These are phyloP conservation scores for Daedaleopsis nitida DNA, from an alignment of 768 basidiomycete species.

Conservation along the genomic window DNA sequence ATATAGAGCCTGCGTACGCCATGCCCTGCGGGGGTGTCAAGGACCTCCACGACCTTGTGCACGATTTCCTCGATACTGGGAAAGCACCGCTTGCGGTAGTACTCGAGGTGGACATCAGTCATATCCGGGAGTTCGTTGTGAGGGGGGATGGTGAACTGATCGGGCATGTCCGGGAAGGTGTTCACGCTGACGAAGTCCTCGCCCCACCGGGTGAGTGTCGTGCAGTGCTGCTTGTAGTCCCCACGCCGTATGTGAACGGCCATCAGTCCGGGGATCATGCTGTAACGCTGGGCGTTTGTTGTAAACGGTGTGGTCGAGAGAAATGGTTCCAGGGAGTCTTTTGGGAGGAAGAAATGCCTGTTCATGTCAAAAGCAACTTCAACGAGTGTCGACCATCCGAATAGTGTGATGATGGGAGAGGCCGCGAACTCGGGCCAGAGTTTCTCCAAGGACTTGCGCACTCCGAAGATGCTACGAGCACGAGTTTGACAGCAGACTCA, in stretches of 20 bases:
- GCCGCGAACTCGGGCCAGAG: conserved; percentile 43
- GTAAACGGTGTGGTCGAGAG: conserved; percentile 11
- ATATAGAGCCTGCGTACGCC: conserved; percentile 54
- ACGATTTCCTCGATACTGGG: conserved; percentile 54
- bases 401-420: conserved; percentile 51
- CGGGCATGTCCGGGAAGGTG: conserved; percentile 49
- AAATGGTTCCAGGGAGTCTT: not conserved
- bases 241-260: conserved; percentile 17
- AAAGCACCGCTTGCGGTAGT: conserved; percentile 51
- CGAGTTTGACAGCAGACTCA: not conserved
- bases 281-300: conserved; percentile 9
- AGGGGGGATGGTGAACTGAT: conserved; percentile 38
- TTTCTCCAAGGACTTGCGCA: conserved; percentile 14
- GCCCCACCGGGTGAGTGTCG: conserved; percentile 31
- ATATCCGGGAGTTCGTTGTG: conserved; percentile 3
- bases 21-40: conserved; percentile 18
- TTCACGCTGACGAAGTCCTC: conserved; percentile 54
- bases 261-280: conserved; percentile 15
- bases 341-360: conserved; percentile 15
- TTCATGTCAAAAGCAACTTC: conserved; percentile 36
- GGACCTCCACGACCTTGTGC: conserved; percentile 37
- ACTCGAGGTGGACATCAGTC: conserved; percentile 25
- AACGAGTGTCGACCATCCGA: conserved; percentile 56
- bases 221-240: conserved; percentile 17
- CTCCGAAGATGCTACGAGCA: conserved; percentile 20